Evolutionary conservation across 192 early-diverging fungal genomes (phyloP).

Genomic region (Umbelopsis sp.): DNA sequence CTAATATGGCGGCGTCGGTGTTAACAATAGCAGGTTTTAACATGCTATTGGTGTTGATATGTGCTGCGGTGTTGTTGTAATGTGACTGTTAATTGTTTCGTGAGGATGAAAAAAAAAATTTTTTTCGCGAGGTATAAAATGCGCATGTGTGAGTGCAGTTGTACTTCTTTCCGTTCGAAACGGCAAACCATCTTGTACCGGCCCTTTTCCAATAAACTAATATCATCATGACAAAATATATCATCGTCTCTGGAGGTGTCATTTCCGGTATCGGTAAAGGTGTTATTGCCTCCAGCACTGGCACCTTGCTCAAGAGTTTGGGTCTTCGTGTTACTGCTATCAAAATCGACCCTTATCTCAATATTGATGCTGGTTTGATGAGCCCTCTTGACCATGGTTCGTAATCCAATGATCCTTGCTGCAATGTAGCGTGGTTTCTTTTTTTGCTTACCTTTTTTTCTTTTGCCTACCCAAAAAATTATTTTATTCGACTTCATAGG

Average conservation of each 20-base stretch:
- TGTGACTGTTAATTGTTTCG: neutral
- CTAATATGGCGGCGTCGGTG: neutral
- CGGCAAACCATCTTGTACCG: conserved; percentile 17
- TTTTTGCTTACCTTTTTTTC: neutral
- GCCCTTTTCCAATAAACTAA: conserved; percentile 21
- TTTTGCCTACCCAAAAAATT: conserved; percentile 2
- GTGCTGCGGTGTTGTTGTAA: neutral
- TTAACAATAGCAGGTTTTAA: neutral
- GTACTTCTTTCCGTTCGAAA: conserved; percentile 15
- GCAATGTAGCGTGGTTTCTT: neutral
- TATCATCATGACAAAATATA: conserved; percentile 80
- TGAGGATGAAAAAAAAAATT: neutral
- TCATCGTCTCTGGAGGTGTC: conserved; percentile 96
- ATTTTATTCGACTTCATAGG: conserved; percentile 48
- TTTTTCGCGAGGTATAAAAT: neutral
- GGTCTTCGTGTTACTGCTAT: conserved; percentile 95
- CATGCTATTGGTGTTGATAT: conserved; percentile 2
- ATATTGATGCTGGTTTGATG: conserved; percentile 98
- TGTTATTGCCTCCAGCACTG: conserved; percentile 97
- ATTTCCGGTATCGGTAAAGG: conserved; percentile 99
- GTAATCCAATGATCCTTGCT: neutral
- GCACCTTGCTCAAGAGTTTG: conserved; percentile 89
- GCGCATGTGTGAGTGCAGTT: neutral
- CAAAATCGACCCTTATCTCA: conserved; percentile 99
- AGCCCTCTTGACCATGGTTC: conserved; percentile 95